These are phyloP conservation scores for Cystobasidium onofrii DNA, from an alignment of 768 basidiomycete species.

Conservation along the genomic window DNA sequence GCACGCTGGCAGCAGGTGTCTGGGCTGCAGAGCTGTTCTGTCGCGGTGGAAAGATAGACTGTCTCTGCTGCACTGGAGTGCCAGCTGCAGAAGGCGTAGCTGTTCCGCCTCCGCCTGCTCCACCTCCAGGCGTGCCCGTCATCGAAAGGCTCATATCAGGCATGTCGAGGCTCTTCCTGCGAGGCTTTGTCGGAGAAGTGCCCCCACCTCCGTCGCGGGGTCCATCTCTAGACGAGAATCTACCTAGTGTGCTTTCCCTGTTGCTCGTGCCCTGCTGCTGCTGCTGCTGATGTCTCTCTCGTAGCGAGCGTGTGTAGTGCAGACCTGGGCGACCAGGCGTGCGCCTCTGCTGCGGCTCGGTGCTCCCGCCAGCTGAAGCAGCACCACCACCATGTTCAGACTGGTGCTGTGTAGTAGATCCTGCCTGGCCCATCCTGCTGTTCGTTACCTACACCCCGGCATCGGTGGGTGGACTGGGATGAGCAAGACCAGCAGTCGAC, in stretches of 20 bases:
- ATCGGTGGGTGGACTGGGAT: neutral
- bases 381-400: neutral
- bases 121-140: neutral
- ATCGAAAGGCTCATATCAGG: conserved; percentile 23
- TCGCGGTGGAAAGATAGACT: neutral
- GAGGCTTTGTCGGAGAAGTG: conserved; percentile 9
- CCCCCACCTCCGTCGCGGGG: neutral
- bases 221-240: neutral
- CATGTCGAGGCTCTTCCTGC: conserved; percentile 26
- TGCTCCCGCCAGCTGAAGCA: neutral
- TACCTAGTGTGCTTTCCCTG: neutral
- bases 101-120: neutral
- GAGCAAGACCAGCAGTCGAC: neutral
- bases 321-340: neutral
- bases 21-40: neutral
- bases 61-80: neutral
- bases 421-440: conserved; percentile 20
- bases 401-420: conserved; percentile 1
- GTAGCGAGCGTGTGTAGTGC: conserved; percentile 11
- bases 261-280: neutral
- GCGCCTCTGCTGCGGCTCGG: neutral
- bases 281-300: neutral
- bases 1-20: neutral
- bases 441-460: neutral
- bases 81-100: conserved; percentile 4